Evolutionary conservation across 768 basidiomycete species (phyloP).

Genomic region (Hygrophoropsis aurantiaca): DNA sequence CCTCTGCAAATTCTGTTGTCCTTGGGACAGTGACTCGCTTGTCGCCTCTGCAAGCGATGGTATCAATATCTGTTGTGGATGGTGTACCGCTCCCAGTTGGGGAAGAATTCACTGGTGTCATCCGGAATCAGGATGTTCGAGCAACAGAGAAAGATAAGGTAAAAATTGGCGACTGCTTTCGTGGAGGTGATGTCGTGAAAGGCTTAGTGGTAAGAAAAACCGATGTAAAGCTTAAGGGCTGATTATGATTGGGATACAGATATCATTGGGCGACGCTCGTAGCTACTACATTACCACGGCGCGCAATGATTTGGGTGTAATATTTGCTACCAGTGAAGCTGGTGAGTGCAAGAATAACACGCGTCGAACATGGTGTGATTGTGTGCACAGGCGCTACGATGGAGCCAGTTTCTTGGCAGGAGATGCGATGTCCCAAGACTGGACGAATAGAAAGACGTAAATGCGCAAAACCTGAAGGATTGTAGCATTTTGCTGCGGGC

Average conservation of each 20-base stretch:
- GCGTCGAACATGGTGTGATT: not conserved
- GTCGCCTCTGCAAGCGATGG: conserved; percentile 77
- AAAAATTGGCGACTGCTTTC: conserved; percentile 87
- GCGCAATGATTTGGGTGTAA: conserved; percentile 86
- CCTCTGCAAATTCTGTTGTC: conserved; percentile 71
- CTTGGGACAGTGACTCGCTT: conserved; percentile 82
- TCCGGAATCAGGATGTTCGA: conserved; percentile 84
- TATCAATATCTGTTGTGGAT: conserved; percentile 87
- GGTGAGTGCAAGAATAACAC: conserved; percentile 56
- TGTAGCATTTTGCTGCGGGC: too few relatives aligned
- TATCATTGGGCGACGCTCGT: conserved; percentile 87
- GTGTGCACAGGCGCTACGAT: conserved; percentile 63
- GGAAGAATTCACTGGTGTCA: conserved; percentile 88
- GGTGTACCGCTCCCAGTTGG: conserved; percentile 77
- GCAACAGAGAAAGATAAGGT: conserved; percentile 89
- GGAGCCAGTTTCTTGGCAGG: conserved; percentile 87
- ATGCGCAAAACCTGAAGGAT: conserved; percentile 78
- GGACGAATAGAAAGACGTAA: conserved; percentile 80
- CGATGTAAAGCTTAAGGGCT: not conserved
- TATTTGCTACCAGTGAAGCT: conserved; percentile 87
- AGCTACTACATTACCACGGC: conserved; percentile 93
- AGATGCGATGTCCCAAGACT: conserved; percentile 86
- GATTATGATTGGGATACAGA: conserved; percentile 58
- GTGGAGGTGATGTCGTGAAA: conserved; percentile 88
- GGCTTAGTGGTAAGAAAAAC: conserved; percentile 70